These are phyloP conservation scores for Claviceps digitariae DNA, from an alignment of 2,329 filamentous ascomycete genomes.

Conservation along the genomic window DNA sequence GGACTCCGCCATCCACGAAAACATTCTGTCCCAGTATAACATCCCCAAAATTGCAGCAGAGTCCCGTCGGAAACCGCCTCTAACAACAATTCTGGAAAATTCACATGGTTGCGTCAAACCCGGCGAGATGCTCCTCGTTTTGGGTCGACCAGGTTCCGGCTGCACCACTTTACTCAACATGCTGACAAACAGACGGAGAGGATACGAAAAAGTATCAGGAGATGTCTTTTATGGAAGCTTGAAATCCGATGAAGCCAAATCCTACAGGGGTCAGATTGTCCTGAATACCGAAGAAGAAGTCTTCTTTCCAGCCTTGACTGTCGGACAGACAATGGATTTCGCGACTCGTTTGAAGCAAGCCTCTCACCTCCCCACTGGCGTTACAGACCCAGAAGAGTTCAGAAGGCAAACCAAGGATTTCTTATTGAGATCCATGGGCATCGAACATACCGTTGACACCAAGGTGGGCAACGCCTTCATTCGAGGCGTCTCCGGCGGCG, in stretches of 20 bases:
- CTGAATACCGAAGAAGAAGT: slow-evolving; percentile 59
- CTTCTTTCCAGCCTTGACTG: slow-evolving; percentile 55
- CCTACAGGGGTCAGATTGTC: slow-evolving; percentile 44
- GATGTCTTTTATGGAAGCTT: slow-evolving; percentile 42
- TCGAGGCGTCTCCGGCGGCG: slow-evolving; percentile 53
- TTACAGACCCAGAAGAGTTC: slow-evolving; percentile 28
- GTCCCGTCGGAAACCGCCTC: slow-evolving; percentile 37
- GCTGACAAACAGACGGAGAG: slow-evolving; percentile 48
- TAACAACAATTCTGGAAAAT: slow-evolving; percentile 51
- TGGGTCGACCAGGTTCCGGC: slow-evolving; percentile 54
- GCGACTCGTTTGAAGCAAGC: slow-evolving; percentile 49
- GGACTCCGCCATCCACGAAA: slow-evolving; percentile 51
- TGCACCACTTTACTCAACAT: slow-evolving; percentile 61
- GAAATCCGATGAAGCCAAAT: slow-evolving; percentile 33
- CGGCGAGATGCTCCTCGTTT: slow-evolving; percentile 57
- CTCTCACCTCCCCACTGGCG: slow-evolving; percentile 29
- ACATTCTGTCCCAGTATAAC: slow-evolving; percentile 46
- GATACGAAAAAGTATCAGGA: slow-evolving; percentile 44
- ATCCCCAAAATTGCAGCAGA: slow-evolving; percentile 39
- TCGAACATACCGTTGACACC: slow-evolving; percentile 47
- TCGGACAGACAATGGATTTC: slow-evolving; percentile 58
- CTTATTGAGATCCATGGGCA: slow-evolving; percentile 41
- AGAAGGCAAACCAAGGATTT: slow-evolving; percentile 36
- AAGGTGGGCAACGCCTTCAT: slow-evolving; percentile 56
- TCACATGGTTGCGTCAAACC: slow-evolving; percentile 57